Evolutionary conservation across 139 green algal genomes (phyloP).

Genomic region (Chlamydomonas sp.): DNA sequence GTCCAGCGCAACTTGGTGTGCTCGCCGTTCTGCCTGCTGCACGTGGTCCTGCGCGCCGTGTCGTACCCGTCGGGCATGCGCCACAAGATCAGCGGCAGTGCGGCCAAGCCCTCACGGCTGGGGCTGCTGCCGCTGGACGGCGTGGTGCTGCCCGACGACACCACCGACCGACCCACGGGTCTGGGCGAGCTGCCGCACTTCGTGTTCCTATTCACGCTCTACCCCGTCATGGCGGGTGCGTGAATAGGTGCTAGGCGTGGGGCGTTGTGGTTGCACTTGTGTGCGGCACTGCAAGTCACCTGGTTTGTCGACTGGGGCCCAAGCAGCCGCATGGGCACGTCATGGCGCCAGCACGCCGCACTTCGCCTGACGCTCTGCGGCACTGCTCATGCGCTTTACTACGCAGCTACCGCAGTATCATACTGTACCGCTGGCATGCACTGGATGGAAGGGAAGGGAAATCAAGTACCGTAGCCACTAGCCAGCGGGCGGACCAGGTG

Average conservation of each 20-base stretch:
- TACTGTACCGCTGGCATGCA: too few species aligned
- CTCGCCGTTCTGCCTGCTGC: constrained; percentile 44
- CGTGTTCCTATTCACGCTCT: constrained; percentile 32
- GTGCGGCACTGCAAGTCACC: neutral
- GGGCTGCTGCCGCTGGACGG: constrained; percentile 40
- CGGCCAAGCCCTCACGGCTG: neutral
- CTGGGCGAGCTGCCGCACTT: constrained; percentile 41
- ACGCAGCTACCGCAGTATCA: too few species aligned
- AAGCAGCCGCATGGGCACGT: too few species aligned
- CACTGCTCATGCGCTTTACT: too few species aligned
- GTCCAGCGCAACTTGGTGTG: constrained; percentile 43
- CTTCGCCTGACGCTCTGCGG: too few species aligned
- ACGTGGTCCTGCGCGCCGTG: neutral
- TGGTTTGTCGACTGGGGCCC: too few species aligned
- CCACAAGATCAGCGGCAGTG: constrained; percentile 9
- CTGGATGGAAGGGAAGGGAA: too few species aligned
- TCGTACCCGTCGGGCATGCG: neutral
- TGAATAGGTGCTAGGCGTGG: neutral
- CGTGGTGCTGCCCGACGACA: constrained; percentile 27
- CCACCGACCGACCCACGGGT: constrained; percentile 13
- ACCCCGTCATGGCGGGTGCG: constrained; percentile 31
- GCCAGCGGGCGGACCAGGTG: too few species aligned
- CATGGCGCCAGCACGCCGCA: too few species aligned
- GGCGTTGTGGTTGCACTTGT: neutral
- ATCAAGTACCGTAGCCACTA: too few species aligned